A percentile compares a stretch with the other conserved stretches of the same genome.
Evolutionary conservation across 179 eudicot genomes (phyloP).

Genomic region (Beta corolliflora): DNA sequence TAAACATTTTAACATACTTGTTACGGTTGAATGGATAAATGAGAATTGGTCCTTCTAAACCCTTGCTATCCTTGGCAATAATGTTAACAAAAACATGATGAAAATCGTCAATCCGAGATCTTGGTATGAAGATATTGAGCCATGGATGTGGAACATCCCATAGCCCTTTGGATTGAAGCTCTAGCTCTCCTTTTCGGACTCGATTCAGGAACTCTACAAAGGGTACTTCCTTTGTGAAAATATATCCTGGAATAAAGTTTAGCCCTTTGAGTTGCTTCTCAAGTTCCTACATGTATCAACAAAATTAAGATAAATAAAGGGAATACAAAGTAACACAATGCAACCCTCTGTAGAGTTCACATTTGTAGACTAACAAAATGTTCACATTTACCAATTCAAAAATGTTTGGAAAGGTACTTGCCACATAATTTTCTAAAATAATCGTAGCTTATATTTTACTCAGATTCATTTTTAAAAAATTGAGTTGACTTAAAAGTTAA

Average conservation of each 20-base stretch:
- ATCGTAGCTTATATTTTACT: too few relatives aligned
- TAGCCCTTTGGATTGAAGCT: conserved; percentile 58
- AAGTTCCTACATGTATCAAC: conserved; percentile 46
- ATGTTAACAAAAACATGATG: conserved; percentile 48
- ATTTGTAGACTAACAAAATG: too few relatives aligned
- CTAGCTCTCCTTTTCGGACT: conserved; percentile 60
- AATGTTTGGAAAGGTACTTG: too few relatives aligned
- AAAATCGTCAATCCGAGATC: conserved; percentile 59
- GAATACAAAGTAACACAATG: too few relatives aligned
- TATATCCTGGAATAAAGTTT: conserved; percentile 41
- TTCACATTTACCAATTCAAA: too few relatives aligned
- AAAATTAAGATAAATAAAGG: background rate
- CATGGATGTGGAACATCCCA: conserved; percentile 95
- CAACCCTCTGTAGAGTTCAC: too few relatives aligned
- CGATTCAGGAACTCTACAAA: conserved; percentile 62
- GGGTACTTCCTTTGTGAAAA: conserved; percentile 51
- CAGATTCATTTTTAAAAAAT: too few relatives aligned
- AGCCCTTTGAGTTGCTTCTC: conserved; percentile 40
- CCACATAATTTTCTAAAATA: too few relatives aligned
- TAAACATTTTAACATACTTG: conserved; percentile 43
- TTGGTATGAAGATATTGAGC: conserved; percentile 84
- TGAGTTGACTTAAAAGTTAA: too few relatives aligned
- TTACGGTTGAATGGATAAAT: conserved; percentile 68
- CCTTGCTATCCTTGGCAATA: conserved; percentile 38
- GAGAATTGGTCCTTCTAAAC: conserved; percentile 55